Evolutionary conservation across 140 eudicot species (phyloP), one percentile per base, ranked within the genome.

Genomic region (Cichorium intybus): DNA sequence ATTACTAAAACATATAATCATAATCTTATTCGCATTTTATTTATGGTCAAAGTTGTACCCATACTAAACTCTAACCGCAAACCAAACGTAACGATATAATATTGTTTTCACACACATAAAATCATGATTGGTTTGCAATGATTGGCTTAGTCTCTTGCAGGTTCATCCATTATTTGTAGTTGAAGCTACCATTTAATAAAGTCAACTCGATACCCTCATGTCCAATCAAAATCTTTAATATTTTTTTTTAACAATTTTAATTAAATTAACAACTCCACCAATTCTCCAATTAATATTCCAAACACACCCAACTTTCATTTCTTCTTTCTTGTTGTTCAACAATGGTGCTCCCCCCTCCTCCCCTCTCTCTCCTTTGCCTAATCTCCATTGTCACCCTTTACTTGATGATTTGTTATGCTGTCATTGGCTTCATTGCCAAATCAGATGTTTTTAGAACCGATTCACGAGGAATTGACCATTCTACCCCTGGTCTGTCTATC

Each of bases 341-440:
- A 55, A 85, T 81, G 85, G 75, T 59, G 21, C 23, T 72, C 21
- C 81, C 79, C 24, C 86, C 88, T 50, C 86, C 91, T 37, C 88
- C 84, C 12, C 72, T 87, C 64, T 82, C 91, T 35, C 80, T 79
- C 60, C 39, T 79, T 16, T 80, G 82, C 63, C 67, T 87, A 14
- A 33, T 81, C 56, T 74, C 74, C 28, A 73, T 87, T 29, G 77
- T 84, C 56, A 56, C 82, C 10, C 78, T 87, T 1, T 81, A 84
- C 50, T 16, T 87, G 70, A 35, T 81, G 63, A 78, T 84, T 52
- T 77, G 84, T 62, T 81, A 84, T 24, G 72, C 84, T 1, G 67
- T 87, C 29, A 70, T 84, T 54, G 91, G 87, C 21, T 69, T 79
- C 59, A 68, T 74, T 31, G 70, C 76, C 24, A 74, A 87, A 55